Base-by-base conservation (phyloP, 768 basidiomycete species). In the Rhodotorula sphaerocarpa region DNA sequence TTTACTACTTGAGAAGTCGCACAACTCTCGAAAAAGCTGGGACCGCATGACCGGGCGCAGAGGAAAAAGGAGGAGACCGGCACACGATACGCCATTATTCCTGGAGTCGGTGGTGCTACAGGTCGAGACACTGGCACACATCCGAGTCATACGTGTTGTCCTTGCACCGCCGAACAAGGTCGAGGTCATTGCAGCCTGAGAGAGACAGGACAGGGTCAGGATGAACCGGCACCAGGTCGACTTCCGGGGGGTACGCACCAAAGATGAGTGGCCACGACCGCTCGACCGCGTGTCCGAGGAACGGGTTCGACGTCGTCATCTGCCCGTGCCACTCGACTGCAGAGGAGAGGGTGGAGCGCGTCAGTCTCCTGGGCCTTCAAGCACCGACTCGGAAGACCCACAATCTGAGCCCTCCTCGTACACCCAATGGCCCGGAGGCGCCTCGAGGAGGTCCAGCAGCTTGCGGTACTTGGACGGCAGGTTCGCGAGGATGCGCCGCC, bases 401-500 rank as follows among this genome's bases (percentile, higher is more conserved):
- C 55, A 61, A 30, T 43, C 23, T 5, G 39, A 28, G 11, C 59
- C 59, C 28, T 61, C 59, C 0, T 14, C 41, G 39, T 50, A 36
- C 5, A 48, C 15, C 59, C 66, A 68, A 34, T 59, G 55, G 43
- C 50, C 59, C 27, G 11, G 34, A 0, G 61, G 61, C 33, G 55
- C 61, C 27, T 63, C 48, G 30, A 63, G 39, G 23, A 61, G 39
- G 21, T 55, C 53, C 18, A 33, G 28, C 27, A 75, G 43, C 34
- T 67, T 63, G 25, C 46, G 50, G 59, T 75, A 76, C 57, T 68
- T 70, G n/a, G 28, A 18, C 6, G 52, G 57, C 25, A 64, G 34
- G 61, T 73, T 74, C 6, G 57, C 58, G 27, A 70, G 31, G 34
- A 75, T 75, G 18, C 75, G 61, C 47, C 61, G 52, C 10, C 70